Evolutionary conservation across 306 rosid genomes (phyloP), one percentile per base, ranked within the genome.

Genomic region (Potentilla sterilis): DNA sequence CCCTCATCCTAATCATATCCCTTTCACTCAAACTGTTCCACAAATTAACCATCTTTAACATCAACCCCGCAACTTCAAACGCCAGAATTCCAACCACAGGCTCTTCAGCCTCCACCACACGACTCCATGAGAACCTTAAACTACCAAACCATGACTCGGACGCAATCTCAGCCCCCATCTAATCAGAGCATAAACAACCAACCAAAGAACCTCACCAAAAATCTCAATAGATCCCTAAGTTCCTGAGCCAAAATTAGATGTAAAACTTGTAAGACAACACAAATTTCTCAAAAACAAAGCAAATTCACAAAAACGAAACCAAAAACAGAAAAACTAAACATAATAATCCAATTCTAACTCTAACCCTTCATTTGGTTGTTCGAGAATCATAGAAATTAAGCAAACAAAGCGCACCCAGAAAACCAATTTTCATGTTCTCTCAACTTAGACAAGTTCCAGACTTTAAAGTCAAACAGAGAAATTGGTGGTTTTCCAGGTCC

Each of bases 71-170:
- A 69, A 95, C 88, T 84, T 95, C 97, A 67, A 73, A 89, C 0
- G 97, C 86, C 81, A 95, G 64, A 77, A 95, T 77, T 67, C 96
- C 98, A 75, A 95, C 70, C 67, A 7, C 86, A 42, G 83, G 88
- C 72, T 85, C 83, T 22, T 88, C 84, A 46, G 68, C 32, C 38
- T 87, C 85, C 57, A 84, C 75, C 47, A 43, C 80, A 12, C 49
- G 69, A 80, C 83, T 89, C 82, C 84, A 85, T 19, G 89, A 75
- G 44, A 79, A 73, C 82, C 77, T 79, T 35, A 90, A 55, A 57
- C 81, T 85, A 68, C 78, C 78, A 6, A 83, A 58, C 92, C 87
- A 83, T 70, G 84, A 78, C 9, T 81, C 85, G 2, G 75, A 82
- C 63, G 73, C 81, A 54, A 81, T 74, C 55, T 81, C 87, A 63